Evolutionary conservation across 2,329 filamentous ascomycete species (phyloP).

Genomic region (Botrytis byssoidea): DNA sequence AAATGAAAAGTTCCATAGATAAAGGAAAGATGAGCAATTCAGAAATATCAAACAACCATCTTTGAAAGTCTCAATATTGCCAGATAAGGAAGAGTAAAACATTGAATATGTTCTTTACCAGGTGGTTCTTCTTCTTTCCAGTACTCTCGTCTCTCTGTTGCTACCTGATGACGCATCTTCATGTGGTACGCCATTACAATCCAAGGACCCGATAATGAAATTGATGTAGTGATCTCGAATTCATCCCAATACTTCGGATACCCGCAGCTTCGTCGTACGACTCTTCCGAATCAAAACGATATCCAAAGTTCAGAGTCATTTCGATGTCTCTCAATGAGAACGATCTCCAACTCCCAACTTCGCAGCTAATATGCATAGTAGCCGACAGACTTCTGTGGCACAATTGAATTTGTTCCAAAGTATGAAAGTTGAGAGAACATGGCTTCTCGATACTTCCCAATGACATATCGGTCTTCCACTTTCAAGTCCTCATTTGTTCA

Average conservation of each 20-base stretch:
- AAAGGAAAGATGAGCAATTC: neutral
- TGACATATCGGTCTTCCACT: neutral
- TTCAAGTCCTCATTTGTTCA: neutral
- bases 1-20: neutral
- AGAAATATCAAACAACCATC: neutral
- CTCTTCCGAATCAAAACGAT: too few relatives aligned
- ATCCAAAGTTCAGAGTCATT: neutral
- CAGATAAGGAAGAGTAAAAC: neutral
- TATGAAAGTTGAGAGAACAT: neutral
- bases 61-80: too few relatives aligned
- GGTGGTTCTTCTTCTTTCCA: neutral
- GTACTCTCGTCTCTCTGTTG: neutral
- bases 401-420: neutral
- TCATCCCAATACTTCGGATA: constrained; percentile 7
- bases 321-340: neutral
- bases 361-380: too few relatives aligned
- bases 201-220: neutral
- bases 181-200: neutral
- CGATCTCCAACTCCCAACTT: neutral
- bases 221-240: neutral
- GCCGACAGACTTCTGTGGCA: neutral
- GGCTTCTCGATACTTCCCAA: neutral
- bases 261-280: neutral
- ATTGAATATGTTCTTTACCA: neutral
- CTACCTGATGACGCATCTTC: neutral